Evolutionary conservation across 495 filamentous ascomycete species (phyloP).

Genomic region (Aspergillus haitiensis): DNA sequence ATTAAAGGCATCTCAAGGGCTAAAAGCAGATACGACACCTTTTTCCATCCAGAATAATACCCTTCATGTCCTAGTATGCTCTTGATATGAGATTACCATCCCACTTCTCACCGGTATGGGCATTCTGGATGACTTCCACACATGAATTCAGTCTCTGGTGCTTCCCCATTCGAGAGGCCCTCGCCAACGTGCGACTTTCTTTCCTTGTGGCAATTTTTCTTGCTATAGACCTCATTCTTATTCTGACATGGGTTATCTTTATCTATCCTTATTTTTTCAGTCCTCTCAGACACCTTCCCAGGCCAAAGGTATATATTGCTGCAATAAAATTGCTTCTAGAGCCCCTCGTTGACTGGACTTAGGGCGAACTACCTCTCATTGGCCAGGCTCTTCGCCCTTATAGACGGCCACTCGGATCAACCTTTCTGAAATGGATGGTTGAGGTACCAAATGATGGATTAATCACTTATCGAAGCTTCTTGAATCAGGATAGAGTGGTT

Average conservation of each 20-base stretch:
- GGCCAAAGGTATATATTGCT: neutral
- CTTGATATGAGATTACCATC: neutral
- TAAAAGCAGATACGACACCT: neutral
- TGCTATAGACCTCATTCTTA: neutral
- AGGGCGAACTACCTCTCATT: constrained; percentile 1
- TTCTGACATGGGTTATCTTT: neutral
- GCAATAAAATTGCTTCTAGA: no score
- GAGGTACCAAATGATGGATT: neutral
- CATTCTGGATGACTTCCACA: neutral
- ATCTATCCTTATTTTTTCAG: constrained; percentile 1
- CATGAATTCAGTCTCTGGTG: neutral
- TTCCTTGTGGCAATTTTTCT: neutral
- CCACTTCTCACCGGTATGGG: neutral
- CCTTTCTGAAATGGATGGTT: neutral
- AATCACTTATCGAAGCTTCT: constrained; percentile 2
- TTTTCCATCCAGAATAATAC: neutral
- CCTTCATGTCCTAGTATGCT: neutral
- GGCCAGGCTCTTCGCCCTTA: neutral
- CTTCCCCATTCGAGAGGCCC: neutral
- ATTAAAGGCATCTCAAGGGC: no score
- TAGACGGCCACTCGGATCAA: neutral
- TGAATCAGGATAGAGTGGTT: neutral
- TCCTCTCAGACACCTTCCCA: constrained; percentile 1
- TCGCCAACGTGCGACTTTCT: neutral
- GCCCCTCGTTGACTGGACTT: neutral